Evolutionary conservation across 148 eudicot genomes (phyloP).

Genomic region (Heliamphora exappendiculata): DNA sequence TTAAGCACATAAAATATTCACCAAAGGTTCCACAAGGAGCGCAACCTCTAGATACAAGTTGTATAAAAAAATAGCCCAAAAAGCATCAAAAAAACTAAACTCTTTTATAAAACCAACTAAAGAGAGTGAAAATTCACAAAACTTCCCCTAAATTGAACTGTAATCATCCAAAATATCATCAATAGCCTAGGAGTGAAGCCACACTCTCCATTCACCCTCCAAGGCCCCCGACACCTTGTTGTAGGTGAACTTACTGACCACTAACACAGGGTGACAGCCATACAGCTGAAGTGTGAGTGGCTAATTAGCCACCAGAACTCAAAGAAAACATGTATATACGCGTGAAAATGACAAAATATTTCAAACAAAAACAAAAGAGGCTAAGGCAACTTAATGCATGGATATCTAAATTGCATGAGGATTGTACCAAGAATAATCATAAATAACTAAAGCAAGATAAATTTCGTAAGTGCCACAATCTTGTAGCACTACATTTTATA

Average conservation of each 20-base stretch:
- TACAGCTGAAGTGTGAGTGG: slow-evolving; percentile 41
- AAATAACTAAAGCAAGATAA: background rate
- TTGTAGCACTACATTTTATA: background rate
- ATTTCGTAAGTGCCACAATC: background rate
- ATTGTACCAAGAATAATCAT: background rate
- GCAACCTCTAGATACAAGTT: background rate
- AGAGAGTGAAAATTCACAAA: background rate
- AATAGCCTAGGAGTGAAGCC: slow-evolving; percentile 24
- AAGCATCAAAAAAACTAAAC: background rate
- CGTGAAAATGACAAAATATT: background rate
- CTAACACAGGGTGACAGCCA: slow-evolving; percentile 37
- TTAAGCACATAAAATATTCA: background rate
- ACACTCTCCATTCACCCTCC: slow-evolving; percentile 12
- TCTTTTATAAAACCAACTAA: background rate
- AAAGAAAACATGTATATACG: background rate
- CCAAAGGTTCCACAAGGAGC: background rate
- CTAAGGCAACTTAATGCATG: background rate
- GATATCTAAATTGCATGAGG: background rate
- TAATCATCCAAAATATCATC: slow-evolving; percentile 25
- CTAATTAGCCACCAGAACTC: slow-evolving; percentile 50
- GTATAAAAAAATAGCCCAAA: background rate
- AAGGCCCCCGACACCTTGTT: slow-evolving; percentile 19
- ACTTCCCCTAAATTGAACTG: slow-evolving; percentile 11
- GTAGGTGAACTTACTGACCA: slow-evolving; percentile 48
- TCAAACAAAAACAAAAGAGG: background rate